These are phyloP conservation scores for Ophidiomyces ophidiicola DNA, from an alignment of 2,329 filamentous ascomycete species.

Conservation along the genomic window DNA sequence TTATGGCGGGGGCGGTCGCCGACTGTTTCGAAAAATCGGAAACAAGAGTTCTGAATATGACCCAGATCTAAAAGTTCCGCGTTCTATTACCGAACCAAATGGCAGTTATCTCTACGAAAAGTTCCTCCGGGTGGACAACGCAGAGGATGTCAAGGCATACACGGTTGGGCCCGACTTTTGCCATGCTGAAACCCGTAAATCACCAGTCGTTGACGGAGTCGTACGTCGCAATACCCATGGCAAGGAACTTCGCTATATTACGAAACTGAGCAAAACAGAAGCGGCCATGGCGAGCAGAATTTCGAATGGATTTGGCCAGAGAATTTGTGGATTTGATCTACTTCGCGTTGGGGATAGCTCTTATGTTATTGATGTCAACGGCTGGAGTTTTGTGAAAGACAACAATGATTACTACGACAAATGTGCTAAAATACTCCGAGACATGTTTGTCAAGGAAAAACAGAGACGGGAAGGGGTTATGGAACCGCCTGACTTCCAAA, in stretches of 20 bases:
- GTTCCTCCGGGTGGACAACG: constrained; percentile 91
- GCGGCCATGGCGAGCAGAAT: constrained; percentile 80
- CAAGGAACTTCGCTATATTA: constrained; percentile 93
- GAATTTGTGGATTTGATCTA: constrained; percentile 91
- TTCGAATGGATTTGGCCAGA: constrained; percentile 79
- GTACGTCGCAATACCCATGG: constrained; percentile 94
- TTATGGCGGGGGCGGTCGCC: constrained; percentile 74
- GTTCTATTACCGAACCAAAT: constrained; percentile 65
- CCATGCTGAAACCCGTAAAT: constrained; percentile 94
- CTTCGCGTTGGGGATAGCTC: constrained; percentile 78
- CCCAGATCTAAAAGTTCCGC: constrained; percentile 59
- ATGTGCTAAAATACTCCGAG: constrained; percentile 70
- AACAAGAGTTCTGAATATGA: constrained; percentile 98
- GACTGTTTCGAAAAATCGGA: constrained; percentile 91
- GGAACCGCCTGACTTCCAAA: constrained; percentile 26
- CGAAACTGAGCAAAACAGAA: constrained; percentile 67
- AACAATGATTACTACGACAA: constrained; percentile 98
- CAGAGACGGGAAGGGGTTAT: constrained; percentile 25
- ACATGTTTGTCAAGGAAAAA: constrained; percentile 77
- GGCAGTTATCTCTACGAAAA: constrained; percentile 95
- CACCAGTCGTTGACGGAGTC: constrained; percentile 88
- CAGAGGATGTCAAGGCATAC: constrained; percentile 97
- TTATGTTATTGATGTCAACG: constrained; percentile 97
- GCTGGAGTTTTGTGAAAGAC: constrained; percentile 99
- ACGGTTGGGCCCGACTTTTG: constrained; percentile 89